Conservation (phyloP, 73 alveolate genomes). For the Paramecium pentaurelia region DNA sequence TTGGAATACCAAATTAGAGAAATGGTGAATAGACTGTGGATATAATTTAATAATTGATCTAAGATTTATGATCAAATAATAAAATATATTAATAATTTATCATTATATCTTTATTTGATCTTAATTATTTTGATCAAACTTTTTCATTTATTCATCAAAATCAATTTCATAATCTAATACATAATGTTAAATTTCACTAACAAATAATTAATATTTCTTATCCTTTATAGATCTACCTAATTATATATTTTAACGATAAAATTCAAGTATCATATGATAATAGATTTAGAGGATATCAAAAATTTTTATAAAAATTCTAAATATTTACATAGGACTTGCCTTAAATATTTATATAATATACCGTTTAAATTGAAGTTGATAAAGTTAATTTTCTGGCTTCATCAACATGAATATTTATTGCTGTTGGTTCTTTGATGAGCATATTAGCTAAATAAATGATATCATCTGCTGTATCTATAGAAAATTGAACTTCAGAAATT, state of each 20-base stretch:
- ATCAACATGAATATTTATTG: not conserved
- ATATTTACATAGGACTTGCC: not conserved
- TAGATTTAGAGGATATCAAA: not conserved
- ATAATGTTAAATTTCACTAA: not conserved
- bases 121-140: not conserved
- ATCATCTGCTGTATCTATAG: conserved; percentile 42
- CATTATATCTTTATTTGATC: not conserved
- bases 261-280: not conserved
- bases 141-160: not conserved
- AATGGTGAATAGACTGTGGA: not conserved
- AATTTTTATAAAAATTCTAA: not conserved
- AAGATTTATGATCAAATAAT: not conserved
- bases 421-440: not conserved
- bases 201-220: not conserved
- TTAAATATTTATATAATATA: not conserved
- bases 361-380: not conserved
- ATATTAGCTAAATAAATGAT: not conserved
- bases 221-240: not conserved
- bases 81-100: not conserved
- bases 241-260: not conserved
- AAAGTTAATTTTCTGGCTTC: not conserved
- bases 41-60: not conserved
- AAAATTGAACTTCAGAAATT: not conserved
- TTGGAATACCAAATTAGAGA: not conserved
- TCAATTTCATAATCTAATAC: not conserved